These are phyloP conservation scores for Stropharia rugosoannulata DNA, from an alignment of 768 basidiomycete genomes.

Conservation along the genomic window DNA sequence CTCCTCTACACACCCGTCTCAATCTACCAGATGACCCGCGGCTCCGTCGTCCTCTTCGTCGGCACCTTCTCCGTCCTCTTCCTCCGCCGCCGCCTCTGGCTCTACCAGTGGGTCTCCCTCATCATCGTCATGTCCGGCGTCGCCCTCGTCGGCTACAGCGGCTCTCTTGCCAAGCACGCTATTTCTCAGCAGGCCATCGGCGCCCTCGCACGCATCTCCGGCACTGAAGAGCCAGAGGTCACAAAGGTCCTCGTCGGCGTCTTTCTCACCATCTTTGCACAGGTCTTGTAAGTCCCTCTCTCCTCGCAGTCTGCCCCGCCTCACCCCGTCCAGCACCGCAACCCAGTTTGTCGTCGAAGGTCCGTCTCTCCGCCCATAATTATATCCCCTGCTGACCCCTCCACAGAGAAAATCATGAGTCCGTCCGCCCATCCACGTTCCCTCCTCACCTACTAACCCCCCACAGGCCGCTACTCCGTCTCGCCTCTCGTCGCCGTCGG, in stretches of 20 bases:
- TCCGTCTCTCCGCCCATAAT: conserved; percentile 18
- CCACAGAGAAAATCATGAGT: conserved; percentile 85
- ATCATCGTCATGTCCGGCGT: conserved; percentile 86
- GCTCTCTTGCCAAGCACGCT: conserved; percentile 81
- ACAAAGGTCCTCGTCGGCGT: conserved; percentile 80
- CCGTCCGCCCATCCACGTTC: background rate
- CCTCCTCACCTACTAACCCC: background rate
- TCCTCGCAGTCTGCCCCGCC: conserved; percentile 2
- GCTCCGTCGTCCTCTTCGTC: conserved; percentile 92
- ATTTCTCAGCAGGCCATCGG: conserved; percentile 45
- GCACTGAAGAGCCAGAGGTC: conserved; percentile 56
- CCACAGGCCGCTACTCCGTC: conserved; percentile 66
- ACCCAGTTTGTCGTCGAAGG: conserved; percentile 91
- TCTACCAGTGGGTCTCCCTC: conserved; percentile 94
- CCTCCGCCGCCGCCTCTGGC: conserved; percentile 79
- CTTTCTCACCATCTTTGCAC: conserved; percentile 90
- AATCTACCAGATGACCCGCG: conserved; percentile 96
- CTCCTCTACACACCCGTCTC: conserved; percentile 95
- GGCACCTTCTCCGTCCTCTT: conserved; percentile 90
- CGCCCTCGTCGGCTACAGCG: conserved; percentile 82
- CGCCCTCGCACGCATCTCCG: conserved; percentile 26
- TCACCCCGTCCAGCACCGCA: conserved; percentile 62
- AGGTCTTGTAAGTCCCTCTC: conserved; percentile 72
- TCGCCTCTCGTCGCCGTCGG: conserved; percentile 92
- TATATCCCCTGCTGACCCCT: conserved; percentile 9